These are phyloP conservation scores for Debaryomyces sp. DNA, from an alignment of 1,139 yeast genomes.

Conservation along the genomic window DNA sequence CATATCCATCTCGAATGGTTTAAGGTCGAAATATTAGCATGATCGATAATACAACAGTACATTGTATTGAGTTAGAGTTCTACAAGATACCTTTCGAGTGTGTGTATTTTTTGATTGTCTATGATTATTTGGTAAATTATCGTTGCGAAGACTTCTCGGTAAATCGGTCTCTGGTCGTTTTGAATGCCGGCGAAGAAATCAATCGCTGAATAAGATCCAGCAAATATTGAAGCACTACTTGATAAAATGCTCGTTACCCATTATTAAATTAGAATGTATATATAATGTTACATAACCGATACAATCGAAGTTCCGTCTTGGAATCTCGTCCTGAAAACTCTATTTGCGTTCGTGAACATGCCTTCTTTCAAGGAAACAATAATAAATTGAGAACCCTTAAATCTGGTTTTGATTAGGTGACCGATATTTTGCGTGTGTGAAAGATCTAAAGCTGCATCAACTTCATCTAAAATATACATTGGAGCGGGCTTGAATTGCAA, in stretches of 20 bases:
- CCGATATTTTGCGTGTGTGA: conserved; percentile 98
- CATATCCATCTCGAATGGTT: too few relatives aligned
- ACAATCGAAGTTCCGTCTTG: conserved; percentile 98
- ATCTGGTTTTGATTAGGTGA: conserved; percentile 89
- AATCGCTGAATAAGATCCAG: too few relatives aligned
- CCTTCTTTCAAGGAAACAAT: conserved; percentile 97
- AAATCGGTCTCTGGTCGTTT: neutral
- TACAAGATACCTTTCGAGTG: too few relatives aligned
- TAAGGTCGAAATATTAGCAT: too few relatives aligned
- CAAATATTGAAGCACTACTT: neutral
- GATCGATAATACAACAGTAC: too few relatives aligned
- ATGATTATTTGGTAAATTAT: neutral
- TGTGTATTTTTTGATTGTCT: too few relatives aligned
- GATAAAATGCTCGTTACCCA: neutral
- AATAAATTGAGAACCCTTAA: conserved; percentile 93
- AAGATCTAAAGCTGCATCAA: conserved; percentile 96
- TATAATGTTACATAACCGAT: conserved; percentile 46
- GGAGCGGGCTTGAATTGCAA: conserved; percentile 97
- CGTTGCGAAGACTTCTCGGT: neutral
- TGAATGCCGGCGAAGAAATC: neutral
- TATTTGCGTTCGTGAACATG: conserved; percentile 95
- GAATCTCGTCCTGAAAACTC: conserved; percentile 90
- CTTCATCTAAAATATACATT: conserved; percentile 95
- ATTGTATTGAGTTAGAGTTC: too few relatives aligned
- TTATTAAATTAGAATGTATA: neutral